Conservation (phyloP, 2,329 filamentous ascomycete genomes). For the Corniculantispora saksenae region DNA sequence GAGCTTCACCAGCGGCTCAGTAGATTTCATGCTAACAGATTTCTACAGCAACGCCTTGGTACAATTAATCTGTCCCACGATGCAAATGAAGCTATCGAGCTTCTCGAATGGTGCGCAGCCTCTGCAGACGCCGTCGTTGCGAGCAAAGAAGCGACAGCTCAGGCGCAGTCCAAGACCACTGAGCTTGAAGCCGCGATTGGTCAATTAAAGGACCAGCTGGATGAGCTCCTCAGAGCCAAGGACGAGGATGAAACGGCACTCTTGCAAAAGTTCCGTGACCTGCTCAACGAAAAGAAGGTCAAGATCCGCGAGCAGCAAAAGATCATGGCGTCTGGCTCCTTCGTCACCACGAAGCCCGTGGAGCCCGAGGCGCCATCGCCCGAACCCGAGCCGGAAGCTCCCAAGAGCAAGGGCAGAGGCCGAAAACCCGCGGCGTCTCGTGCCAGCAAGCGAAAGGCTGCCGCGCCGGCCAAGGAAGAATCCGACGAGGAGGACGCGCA, state of each 20-base stretch:
- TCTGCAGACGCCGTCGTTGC: slow-evolving; percentile 52
- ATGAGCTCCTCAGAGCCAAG: slow-evolving; percentile 67
- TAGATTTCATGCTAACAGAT: background rate
- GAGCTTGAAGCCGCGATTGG: slow-evolving; percentile 57
- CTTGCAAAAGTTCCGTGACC: slow-evolving; percentile 67
- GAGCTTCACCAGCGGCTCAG: slow-evolving; percentile 22
- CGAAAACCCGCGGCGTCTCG: slow-evolving; percentile 40
- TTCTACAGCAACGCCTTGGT: slow-evolving; percentile 66
- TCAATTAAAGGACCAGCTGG: slow-evolving; percentile 62
- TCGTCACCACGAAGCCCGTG: slow-evolving; percentile 31
- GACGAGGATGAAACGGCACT: slow-evolving; percentile 65
- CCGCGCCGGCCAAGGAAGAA: slow-evolving; percentile 39
- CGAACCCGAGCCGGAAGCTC: slow-evolving; percentile 18
- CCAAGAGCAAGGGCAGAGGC: slow-evolving; percentile 21
- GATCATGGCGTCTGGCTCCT: slow-evolving; percentile 51
- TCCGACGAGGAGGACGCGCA: slow-evolving; percentile 47
- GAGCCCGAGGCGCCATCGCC: slow-evolving; percentile 27
- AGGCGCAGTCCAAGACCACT: slow-evolving; percentile 42
- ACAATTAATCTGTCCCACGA: slow-evolving; percentile 58
- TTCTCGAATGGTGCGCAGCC: slow-evolving; percentile 70
- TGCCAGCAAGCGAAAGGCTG: slow-evolving; percentile 52
- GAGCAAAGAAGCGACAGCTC: slow-evolving; percentile 45
- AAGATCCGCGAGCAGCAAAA: slow-evolving; percentile 76
- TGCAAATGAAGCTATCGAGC: slow-evolving; percentile 59
- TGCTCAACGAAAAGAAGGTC: slow-evolving; percentile 78